phyloP scores from a whole-genome alignment of 331 rosid species.

The Quercus phellos region DNA sequence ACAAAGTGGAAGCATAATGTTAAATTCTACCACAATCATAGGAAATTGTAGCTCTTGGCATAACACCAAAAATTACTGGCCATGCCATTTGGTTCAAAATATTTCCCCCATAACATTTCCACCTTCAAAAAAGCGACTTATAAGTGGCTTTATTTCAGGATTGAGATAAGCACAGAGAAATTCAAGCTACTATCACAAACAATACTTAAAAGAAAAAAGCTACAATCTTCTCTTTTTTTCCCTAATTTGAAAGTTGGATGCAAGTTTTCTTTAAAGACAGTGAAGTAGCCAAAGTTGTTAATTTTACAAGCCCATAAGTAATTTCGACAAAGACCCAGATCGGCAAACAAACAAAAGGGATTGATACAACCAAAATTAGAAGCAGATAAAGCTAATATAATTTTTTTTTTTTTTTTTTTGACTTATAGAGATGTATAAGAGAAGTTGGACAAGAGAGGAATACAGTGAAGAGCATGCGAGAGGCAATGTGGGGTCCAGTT shows the following conservation, averaged over 20 bases:
- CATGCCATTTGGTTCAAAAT: neutral
- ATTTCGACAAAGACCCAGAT: neutral
- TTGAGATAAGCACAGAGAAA: neutral
- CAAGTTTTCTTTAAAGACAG: neutral
- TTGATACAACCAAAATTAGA: neutral
- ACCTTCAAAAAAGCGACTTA: neutral
- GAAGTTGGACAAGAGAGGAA: conserved; percentile 4
- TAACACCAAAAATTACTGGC: neutral
- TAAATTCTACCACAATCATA: neutral
- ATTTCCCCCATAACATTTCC: neutral
- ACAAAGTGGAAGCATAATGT: conserved; percentile 8
- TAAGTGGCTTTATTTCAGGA: neutral
- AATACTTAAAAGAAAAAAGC: neutral
- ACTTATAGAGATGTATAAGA: neutral
- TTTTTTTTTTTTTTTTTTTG: no score
- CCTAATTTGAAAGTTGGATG: neutral
- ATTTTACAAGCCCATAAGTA: neutral
- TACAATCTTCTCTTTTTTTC: neutral
- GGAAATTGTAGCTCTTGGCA: neutral
- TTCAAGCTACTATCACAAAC: conserved; percentile 12
- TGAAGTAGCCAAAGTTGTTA: neutral
- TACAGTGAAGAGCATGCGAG: conserved; percentile 84
- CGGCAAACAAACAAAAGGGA: neutral
- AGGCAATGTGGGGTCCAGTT: conserved; percentile 90
- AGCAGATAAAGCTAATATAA: neutral